phyloP scores from a whole-genome alignment of 345 rosid species.

The Stellera chamaejasme region DNA sequence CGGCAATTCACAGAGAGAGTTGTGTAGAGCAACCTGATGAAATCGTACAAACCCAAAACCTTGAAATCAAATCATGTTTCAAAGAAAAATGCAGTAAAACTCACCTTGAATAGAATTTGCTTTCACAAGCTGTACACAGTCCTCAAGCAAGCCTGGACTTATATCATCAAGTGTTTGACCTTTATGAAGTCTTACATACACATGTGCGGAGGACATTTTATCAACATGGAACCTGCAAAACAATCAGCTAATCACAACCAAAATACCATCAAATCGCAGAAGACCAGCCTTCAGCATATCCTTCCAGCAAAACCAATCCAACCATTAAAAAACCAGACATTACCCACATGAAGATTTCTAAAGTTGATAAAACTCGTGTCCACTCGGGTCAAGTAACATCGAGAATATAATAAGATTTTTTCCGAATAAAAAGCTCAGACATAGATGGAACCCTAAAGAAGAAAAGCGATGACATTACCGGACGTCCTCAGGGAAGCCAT shows the following conservation, averaged over 20 bases:
- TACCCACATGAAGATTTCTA: not conserved
- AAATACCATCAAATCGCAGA: not conserved
- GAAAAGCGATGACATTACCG: conserved; percentile 35
- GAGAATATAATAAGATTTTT: too few relatives aligned
- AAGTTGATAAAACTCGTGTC: too few relatives aligned
- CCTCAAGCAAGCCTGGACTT: conserved; percentile 79
- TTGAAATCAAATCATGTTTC: conserved; percentile 3
- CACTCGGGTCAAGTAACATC: too few relatives aligned
- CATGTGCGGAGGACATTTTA: conserved; percentile 99
- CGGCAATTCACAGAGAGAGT: not conserved
- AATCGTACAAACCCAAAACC: conserved; percentile 8
- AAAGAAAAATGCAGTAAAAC: not conserved
- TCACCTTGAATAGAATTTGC: conserved; percentile 95
- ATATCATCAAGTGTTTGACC: conserved; percentile 86
- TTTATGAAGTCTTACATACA: conserved; percentile 78
- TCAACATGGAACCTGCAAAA: conserved; percentile 91
- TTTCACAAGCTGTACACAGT: conserved; percentile 97
- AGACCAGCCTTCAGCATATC: not conserved
- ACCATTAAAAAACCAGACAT: not conserved
- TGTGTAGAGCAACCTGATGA: conserved; percentile 15
- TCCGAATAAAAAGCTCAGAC: not conserved
- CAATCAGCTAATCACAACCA: not conserved
- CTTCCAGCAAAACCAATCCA: not conserved
- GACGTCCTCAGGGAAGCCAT: conserved; percentile 94
- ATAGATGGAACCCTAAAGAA: not conserved